phyloP scores from a whole-genome alignment of 257 asterid genomes.

The Solanum ahanhuiri region DNA sequence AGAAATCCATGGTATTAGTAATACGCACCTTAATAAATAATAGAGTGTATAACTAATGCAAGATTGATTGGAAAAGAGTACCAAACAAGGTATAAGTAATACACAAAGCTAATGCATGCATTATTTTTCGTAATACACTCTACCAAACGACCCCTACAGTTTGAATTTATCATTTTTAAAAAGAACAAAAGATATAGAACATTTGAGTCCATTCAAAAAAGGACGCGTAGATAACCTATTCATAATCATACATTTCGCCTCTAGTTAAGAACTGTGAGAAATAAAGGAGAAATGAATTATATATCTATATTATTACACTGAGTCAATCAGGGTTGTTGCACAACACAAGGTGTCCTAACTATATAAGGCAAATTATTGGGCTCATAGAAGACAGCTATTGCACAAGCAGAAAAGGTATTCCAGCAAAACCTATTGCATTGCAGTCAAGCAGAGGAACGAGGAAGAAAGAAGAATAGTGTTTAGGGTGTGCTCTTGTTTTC shows the following conservation, averaged over 20 bases:
- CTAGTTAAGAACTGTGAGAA: not conserved
- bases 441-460: not conserved
- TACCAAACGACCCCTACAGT: not conserved
- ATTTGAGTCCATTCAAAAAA: not conserved
- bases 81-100: no score
- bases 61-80: no score
- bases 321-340: not conserved
- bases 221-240: not conserved
- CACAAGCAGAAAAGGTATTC: not conserved
- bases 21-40: no score
- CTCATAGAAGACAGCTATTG: not conserved
- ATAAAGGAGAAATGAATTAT: not conserved
- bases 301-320: not conserved
- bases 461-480: not conserved
- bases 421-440: not conserved
- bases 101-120: no score
- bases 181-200: not conserved
- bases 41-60: no score
- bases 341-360: not conserved
- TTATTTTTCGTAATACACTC: no score
- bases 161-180: not conserved
- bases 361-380: not conserved
- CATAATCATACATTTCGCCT: not conserved
- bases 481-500: not conserved
- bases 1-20: no score